A percentile compares a stretch with the other conserved stretches of the same genome.
Evolutionary conservation across 495 filamentous ascomycete species (phyloP).

Genomic region (Aspergillus heteromorphus): DNA sequence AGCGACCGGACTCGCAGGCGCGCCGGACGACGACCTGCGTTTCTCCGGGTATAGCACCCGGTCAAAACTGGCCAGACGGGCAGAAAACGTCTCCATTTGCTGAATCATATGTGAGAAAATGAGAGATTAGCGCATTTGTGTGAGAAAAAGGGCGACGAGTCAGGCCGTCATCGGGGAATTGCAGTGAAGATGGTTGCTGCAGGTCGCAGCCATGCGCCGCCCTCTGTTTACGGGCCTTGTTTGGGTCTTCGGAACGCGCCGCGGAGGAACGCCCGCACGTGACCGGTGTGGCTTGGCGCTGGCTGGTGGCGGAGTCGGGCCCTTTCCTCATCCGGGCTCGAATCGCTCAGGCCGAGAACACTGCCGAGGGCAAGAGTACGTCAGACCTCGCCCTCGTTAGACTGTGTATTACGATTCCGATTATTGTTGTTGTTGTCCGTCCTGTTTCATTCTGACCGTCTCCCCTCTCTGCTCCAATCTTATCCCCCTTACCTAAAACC

Average conservation of each 20-base stretch:
- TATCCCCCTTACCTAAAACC: slow-evolving; percentile 1
- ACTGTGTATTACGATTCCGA: not conserved
- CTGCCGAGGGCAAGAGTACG: slow-evolving; percentile 16
- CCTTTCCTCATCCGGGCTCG: not conserved
- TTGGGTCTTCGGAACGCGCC: slow-evolving; percentile 28
- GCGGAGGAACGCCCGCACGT: slow-evolving; percentile 18
- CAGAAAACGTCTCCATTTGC: slow-evolving; percentile 58
- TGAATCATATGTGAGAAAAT: slow-evolving; percentile 26
- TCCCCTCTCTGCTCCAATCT: not conserved
- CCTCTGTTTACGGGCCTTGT: slow-evolving; percentile 34
- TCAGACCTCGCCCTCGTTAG: slow-evolving; percentile 13
- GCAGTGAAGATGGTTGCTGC: no score
- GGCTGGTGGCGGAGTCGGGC: not conserved
- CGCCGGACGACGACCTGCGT: slow-evolving; percentile 64
- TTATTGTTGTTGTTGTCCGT: not conserved
- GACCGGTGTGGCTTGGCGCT: slow-evolving; percentile 5
- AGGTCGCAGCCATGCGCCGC: slow-evolving; percentile 3
- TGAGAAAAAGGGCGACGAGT: not conserved
- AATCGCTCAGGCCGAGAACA: slow-evolving; percentile 10
- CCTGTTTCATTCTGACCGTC: not conserved
- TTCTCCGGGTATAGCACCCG: slow-evolving; percentile 52
- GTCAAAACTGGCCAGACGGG: slow-evolving; percentile 72
- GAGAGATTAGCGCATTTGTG: slow-evolving; percentile 4
- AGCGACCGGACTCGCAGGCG: slow-evolving; percentile 53
- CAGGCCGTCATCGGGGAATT: not conserved